Evolutionary conservation across 2,329 filamentous ascomycete species (phyloP), one percentile per base, ranked within the genome.

Genomic region (Coniella lustricola): DNA sequence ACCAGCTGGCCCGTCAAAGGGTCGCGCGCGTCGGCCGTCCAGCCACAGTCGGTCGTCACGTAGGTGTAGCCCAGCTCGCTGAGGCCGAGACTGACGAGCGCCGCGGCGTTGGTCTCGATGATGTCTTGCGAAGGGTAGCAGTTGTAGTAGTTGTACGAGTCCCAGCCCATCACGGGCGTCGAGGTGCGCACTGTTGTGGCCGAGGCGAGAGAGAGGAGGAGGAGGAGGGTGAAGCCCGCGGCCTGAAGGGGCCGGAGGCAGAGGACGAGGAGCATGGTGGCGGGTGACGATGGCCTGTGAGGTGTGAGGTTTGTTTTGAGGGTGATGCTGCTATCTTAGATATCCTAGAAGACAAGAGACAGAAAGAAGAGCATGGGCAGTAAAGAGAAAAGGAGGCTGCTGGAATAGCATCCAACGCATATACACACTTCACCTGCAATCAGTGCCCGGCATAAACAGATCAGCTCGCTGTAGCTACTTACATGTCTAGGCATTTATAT

Each of bases 31-130:
- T 55, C 55, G 0, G 63, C 57, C 18, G 64, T 69, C 80, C 79
- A 83, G 1, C 80, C 79, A 46, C 77, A 82, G 55, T 83, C 80
- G 0, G 72, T 69, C 0, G 75, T 78, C 29, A 81, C 73, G 48
- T 74, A 72, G 2, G 64, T 68, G 56, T 84, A 83, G 5, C 80
- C 79, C 0, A 75, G 62, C 3, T 70, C 65, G 0, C 67, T 66
- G 1, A 81, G 67, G 0, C 75, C 76, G 0, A 75, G 62, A 37
- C 75, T 69, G 0, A 79, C 67, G 0, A 82, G 60, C 0, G 74
- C 77, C 36, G 76, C 63, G 0, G 76, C 75, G 49, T 77, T 81
- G 3, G 65, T 61, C 36, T 71, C 68, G 20, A 79, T 71, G 33
- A 73, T 72, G 1, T 59, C 60, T 53, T 78, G 71, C 35, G 64